Evolutionary conservation across 495 filamentous ascomycete species (phyloP).

Genomic region (Xanthoparmelia taractica): DNA sequence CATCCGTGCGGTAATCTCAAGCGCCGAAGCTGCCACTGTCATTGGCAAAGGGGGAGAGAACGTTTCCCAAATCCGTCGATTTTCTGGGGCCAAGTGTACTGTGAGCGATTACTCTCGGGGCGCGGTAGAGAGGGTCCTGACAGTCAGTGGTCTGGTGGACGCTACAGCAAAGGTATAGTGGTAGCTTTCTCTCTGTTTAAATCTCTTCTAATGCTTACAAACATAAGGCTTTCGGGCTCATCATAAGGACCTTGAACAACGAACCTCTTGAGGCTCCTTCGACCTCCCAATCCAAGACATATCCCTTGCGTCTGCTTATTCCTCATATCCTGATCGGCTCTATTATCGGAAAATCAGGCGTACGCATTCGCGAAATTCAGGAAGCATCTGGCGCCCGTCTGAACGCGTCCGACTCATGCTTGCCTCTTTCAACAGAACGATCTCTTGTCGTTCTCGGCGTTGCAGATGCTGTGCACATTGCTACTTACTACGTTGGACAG

Average conservation of each 20-base stretch:
- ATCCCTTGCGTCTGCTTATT: conserved; percentile 88
- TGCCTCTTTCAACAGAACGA: conserved; percentile 88
- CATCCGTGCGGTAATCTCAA: conserved; percentile 90
- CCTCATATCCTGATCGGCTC: conserved; percentile 97
- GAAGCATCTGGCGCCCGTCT: conserved; percentile 93
- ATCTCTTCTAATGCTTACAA: conserved; percentile 14
- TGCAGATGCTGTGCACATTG: conserved; percentile 93
- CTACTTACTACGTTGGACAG: conserved; percentile 94
- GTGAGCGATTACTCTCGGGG: conserved; percentile 96
- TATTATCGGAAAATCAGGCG: conserved; percentile 94
- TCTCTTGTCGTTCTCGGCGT: conserved; percentile 92
- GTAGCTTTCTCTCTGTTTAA: conserved; percentile 4
- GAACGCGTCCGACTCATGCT: conserved; percentile 89
- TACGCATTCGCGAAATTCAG: conserved; percentile 95
- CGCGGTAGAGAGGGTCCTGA: conserved; percentile 92
- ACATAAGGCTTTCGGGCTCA: conserved; percentile 87
- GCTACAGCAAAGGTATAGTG: conserved; percentile 83
- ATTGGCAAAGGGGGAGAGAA: conserved; percentile 99
- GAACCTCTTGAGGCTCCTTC: conserved; percentile 81
- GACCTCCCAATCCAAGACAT: conserved; percentile 89
- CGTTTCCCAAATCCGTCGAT: conserved; percentile 83
- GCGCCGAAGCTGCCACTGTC: conserved; percentile 90
- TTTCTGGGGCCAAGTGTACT: conserved; percentile 94
- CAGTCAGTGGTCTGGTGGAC: conserved; percentile 90
- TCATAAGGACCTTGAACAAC: conserved; percentile 96